These are phyloP conservation scores for Yarrowia phangngaensis DNA, from an alignment of 805 yeast genomes.

Conservation along the genomic window DNA sequence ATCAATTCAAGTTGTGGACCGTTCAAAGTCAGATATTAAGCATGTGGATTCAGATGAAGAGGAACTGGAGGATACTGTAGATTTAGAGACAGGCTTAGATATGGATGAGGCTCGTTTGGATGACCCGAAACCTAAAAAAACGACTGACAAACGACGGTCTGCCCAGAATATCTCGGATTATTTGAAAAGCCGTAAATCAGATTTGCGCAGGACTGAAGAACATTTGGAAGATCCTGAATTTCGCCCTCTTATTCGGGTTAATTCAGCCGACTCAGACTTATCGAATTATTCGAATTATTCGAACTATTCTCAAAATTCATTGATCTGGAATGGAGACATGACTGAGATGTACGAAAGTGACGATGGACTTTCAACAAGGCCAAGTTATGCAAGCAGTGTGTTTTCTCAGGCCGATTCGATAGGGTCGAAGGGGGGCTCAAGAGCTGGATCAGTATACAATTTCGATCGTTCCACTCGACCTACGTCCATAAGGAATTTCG, in stretches of 20 bases:
- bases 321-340: slow-evolving; percentile 25
- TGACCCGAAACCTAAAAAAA: slow-evolving; percentile 3
- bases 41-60: slow-evolving; percentile 24
- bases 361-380: slow-evolving; percentile 19
- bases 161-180: slow-evolving; percentile 18
- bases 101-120: slow-evolving; percentile 8
- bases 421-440: background rate
- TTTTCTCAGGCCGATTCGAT: slow-evolving; percentile 21
- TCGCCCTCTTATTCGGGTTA: slow-evolving; percentile 6
- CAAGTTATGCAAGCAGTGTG: slow-evolving; percentile 20
- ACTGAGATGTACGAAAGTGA: slow-evolving; percentile 8
- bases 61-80: slow-evolving; percentile 7
- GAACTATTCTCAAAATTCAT: background rate
- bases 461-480: background rate
- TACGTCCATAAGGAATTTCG: background rate
- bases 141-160: slow-evolving; percentile 3
- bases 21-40: slow-evolving; percentile 5
- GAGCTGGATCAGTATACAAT: slow-evolving; percentile 6
- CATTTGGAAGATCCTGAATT: background rate
- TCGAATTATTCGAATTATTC: slow-evolving; percentile 6
- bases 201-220: too few relatives aligned
- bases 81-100: slow-evolving; percentile 13
- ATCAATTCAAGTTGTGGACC: slow-evolving; percentile 22
- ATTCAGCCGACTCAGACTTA: slow-evolving; percentile 17
- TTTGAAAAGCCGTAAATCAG: slow-evolving; percentile 3